phyloP scores from a whole-genome alignment of 352 stramenopile species.

The Globisporangium barbulae region DNA sequence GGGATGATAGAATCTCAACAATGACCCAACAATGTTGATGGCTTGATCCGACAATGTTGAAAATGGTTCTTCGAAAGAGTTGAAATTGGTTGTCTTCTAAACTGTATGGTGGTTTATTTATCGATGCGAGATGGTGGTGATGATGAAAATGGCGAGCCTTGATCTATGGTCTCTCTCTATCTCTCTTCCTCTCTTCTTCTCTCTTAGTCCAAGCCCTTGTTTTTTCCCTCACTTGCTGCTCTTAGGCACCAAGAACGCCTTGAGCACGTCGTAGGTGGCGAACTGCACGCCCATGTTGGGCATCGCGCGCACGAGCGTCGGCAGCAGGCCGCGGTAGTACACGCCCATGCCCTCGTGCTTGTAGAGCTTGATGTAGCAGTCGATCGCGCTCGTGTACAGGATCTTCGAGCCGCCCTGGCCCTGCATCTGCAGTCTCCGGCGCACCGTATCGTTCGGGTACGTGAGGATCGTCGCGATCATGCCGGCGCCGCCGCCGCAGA shows the following conservation, averaged over 20 bases:
- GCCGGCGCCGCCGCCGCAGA: conserved; percentile 74
- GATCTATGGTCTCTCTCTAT: not conserved
- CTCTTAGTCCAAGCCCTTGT: not conserved
- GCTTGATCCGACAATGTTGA: not conserved
- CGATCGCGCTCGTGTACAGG: conserved; percentile 66
- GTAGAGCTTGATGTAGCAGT: conserved; percentile 76
- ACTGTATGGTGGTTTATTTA: conserved; percentile 4
- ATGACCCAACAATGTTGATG: not conserved
- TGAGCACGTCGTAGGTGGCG: conserved; percentile 80
- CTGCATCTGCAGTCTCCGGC: conserved; percentile 85
- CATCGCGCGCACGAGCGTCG: conserved; percentile 80
- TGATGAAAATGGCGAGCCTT: not conserved
- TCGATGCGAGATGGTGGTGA: not conserved
- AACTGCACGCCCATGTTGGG: conserved; percentile 89
- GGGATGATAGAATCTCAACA: not conserved
- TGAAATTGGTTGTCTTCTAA: conserved; percentile 4
- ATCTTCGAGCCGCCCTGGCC: conserved; percentile 51
- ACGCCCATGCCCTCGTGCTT: conserved; percentile 59
- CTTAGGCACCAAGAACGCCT: conserved; percentile 29
- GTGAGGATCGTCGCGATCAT: conserved; percentile 85
- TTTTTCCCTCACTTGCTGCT: conserved; percentile 2
- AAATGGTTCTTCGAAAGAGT: not conserved
- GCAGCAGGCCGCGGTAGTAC: conserved; percentile 73
- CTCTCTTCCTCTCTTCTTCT: conserved; percentile 7
- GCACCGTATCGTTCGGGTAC: conserved; percentile 88